These are phyloP conservation scores for Tinospora cordifolia DNA, from an alignment of 164 flowering plant genomes.

Conservation along the genomic window DNA sequence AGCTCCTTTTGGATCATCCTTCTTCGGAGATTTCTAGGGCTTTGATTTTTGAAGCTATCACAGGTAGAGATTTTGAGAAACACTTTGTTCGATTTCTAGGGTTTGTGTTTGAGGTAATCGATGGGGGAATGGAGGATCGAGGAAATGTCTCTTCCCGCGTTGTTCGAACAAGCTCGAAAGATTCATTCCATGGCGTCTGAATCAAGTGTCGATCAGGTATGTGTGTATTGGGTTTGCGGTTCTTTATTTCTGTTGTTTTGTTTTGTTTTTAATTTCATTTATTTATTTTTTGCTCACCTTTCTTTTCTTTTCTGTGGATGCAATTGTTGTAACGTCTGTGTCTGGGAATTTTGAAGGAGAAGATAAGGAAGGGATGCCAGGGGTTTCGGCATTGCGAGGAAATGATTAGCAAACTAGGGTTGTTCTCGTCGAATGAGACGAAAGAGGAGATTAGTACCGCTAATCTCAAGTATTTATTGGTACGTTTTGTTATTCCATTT, in stretches of 20 bases:
- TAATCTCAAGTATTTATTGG: constrained; percentile 83
- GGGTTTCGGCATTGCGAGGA: constrained; percentile 66
- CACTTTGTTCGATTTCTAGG: constrained; percentile 1
- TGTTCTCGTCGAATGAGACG: constrained; percentile 82
- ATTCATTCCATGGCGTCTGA: constrained; percentile 57
- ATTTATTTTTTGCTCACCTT: too few species aligned
- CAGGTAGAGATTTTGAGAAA: not conserved
- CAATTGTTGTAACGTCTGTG: not conserved
- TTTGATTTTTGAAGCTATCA: not conserved
- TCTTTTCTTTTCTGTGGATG: not conserved
- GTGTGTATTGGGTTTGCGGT: not conserved
- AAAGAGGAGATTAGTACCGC: constrained; percentile 89
- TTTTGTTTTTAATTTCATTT: too few species aligned
- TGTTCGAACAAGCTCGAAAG: constrained; percentile 74
- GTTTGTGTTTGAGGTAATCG: not conserved
- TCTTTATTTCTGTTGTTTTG: not conserved
- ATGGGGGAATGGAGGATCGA: constrained; percentile 54
- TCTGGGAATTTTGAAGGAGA: constrained; percentile 35
- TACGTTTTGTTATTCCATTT: constrained; percentile 17
- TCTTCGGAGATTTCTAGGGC: not conserved
- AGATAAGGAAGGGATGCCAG: constrained; percentile 53
- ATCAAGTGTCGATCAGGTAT: constrained; percentile 59
- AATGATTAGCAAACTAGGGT: constrained; percentile 73
- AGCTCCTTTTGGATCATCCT: not conserved
- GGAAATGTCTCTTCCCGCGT: constrained; percentile 60